Percentiles rank a stretch among this genome's conserved stretches.
Conservation (phyloP, 1,284 basidiomycete species). For the Cutaneotrichosporon spelunceum region DNA sequence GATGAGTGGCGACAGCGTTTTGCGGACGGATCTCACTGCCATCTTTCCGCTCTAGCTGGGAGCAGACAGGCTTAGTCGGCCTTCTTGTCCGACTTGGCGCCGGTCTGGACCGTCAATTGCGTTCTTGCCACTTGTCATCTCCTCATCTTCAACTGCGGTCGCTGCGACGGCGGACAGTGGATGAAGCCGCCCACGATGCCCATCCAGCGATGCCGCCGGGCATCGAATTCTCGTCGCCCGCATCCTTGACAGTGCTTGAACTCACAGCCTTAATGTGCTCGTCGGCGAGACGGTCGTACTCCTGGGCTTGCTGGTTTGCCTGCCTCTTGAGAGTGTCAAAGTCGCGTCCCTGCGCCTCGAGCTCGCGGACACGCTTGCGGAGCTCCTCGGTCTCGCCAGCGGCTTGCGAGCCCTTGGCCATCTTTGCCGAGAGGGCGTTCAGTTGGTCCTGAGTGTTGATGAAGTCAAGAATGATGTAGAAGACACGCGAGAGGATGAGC, state of each 20-base stretch:
- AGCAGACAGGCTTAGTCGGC: conserved; percentile 34
- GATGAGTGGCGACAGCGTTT: neutral
- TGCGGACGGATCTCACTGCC: neutral
- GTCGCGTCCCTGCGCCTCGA: conserved; percentile 64
- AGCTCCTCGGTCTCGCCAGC: conserved; percentile 55
- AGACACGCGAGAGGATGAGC: conserved; percentile 84
- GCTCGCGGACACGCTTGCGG: conserved; percentile 61
- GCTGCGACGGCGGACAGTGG: conserved; percentile 6
- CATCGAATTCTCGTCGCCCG: neutral
- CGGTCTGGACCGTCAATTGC: conserved; percentile 52
- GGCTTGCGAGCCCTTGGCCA: conserved; percentile 50
- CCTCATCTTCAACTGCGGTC: neutral
- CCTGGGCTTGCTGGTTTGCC: conserved; percentile 67
- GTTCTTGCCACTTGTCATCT: neutral
- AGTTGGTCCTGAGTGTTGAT: conserved; percentile 86
- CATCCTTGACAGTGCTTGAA: conserved; percentile 8
- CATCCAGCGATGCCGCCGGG: neutral
- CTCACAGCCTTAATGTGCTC: conserved; percentile 64
- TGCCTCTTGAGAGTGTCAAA: conserved; percentile 80
- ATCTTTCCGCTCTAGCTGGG: neutral
- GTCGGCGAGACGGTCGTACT: conserved; percentile 75
- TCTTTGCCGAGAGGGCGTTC: conserved; percentile 70
- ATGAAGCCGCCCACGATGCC: neutral
- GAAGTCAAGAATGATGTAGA: conserved; percentile 86
- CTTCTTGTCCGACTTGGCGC: conserved; percentile 57